Base-by-base conservation (phyloP, 73 alveolate species). In the Uronychia setigera region DNA sequence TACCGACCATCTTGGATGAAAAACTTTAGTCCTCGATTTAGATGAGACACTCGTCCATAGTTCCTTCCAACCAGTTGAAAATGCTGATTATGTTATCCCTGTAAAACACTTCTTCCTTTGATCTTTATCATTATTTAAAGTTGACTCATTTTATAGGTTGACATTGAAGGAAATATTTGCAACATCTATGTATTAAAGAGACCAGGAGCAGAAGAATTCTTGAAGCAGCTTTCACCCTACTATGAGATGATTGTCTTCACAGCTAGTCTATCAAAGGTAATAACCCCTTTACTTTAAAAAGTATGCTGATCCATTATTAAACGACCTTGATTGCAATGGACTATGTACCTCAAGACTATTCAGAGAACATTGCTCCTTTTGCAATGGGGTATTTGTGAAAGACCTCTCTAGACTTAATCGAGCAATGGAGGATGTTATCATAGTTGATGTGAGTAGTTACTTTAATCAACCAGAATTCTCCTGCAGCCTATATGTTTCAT, bases 241-340 rank as follows among this genome's bases (percentile, higher is more conserved):
- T 93, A 89, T 74, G 97, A 93, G 76, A 34, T 93, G 32, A 93
- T 93, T 0, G 88, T 93, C 26, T 93, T 59, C 59, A 93, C 98
- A 25, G 96, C 96, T 0, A 79, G 92, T 75, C 82, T 91, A 14
- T 87, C 95, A n/a, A 88, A 96, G 67, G 67, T 46, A 11, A 19
- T 5, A 11, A 11, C n/a, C 5, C 5, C 67, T 46, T 5, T 11
- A 46, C 67, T 19, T 19, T 58, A 87, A n/a, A n/a, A n/a, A 93
- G 84, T 96, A 96, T 88, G 99, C 99, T 1, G 97, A 96, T 83
- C 98, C 98, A 14, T 85, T 96, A 31, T 84, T 96, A 92, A 95
- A 96, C 74, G 86, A 77, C 26, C 83, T 96, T 1, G 99, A 96
- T 82, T 88, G 91, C 35, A 84, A 76, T 29, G 93, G 93, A 19